These are phyloP conservation scores for Planoprotostelium fungivorum DNA, from an alignment of 78 protist species.

Conservation along the genomic window DNA sequence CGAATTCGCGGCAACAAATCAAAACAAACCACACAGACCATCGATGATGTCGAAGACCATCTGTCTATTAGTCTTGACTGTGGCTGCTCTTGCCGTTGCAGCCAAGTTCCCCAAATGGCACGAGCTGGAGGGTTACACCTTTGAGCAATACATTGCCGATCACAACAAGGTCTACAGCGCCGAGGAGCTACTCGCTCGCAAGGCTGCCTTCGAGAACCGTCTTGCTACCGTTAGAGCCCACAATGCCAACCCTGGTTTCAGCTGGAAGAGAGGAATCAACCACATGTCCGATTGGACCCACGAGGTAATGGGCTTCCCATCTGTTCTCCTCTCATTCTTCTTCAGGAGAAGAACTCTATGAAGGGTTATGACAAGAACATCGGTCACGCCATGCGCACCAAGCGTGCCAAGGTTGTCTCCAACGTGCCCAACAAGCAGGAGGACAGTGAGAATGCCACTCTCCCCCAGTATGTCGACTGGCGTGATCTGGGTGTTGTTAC, in stretches of 20 bases:
- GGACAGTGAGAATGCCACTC: not conserved
- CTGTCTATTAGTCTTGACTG: not conserved
- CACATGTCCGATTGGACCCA: not conserved
- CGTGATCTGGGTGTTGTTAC: not conserved
- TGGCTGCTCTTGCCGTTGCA: not conserved
- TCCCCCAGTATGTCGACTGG: not conserved
- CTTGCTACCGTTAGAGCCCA: not conserved
- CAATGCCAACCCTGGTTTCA: not conserved
- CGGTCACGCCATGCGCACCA: not conserved
- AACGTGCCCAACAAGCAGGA: no score
- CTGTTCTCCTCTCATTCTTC: not conserved
- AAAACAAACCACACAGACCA: no score
- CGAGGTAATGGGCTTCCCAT: not conserved
- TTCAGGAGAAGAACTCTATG: not conserved
- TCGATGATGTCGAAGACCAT: not conserved
- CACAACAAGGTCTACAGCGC: not conserved
- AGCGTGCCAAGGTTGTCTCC: not conserved
- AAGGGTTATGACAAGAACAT: not conserved
- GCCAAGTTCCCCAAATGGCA: not conserved
- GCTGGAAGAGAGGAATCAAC: not conserved
- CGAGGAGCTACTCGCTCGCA: not conserved
- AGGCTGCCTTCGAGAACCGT: not conserved
- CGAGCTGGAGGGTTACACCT: not conserved
- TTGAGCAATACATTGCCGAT: not conserved
- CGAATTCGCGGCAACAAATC: no score